These are phyloP conservation scores for Dryadomyces quercus-mongolicae DNA, from an alignment of 2,329 filamentous ascomycete genomes.

Conservation along the genomic window DNA sequence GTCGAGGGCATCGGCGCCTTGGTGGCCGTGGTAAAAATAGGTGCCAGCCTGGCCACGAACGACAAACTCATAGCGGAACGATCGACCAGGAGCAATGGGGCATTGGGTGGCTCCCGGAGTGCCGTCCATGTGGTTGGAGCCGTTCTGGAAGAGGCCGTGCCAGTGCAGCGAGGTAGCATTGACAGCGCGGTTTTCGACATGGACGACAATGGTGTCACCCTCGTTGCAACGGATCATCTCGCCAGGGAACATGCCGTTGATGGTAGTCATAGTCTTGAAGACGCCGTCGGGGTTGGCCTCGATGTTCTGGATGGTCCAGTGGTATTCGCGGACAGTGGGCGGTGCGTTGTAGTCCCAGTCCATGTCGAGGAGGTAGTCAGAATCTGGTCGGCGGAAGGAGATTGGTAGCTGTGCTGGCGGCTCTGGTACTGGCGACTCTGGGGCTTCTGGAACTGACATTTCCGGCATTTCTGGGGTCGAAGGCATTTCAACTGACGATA, in stretches of 20 bases:
- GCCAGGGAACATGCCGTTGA: constrained; percentile 65
- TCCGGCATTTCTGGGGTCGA: too few relatives aligned
- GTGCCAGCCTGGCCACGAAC: constrained; percentile 20
- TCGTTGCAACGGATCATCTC: constrained; percentile 63
- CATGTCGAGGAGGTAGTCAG: constrained; percentile 44
- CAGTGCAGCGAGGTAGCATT: constrained; percentile 56
- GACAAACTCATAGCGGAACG: constrained; percentile 38
- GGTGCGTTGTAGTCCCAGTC: constrained; percentile 41
- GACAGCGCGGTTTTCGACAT: constrained; percentile 48
- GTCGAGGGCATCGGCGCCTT: constrained; percentile 56
- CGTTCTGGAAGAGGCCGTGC: constrained; percentile 65
- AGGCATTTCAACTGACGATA: too few relatives aligned
- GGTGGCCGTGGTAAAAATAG: constrained; percentile 67
- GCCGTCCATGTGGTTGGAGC: constrained; percentile 60
- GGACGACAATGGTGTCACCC: constrained; percentile 58
- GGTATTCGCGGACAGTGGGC: constrained; percentile 40
- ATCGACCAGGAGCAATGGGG: constrained; percentile 42
- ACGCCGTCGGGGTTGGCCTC: constrained; percentile 58
- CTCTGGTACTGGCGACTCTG: constrained; percentile 35
- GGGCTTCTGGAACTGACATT: neutral
- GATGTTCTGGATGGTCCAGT: constrained; percentile 48
- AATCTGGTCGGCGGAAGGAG: constrained; percentile 16
- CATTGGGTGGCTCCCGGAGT: constrained; percentile 49
- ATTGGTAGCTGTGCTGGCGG: constrained; percentile 33
- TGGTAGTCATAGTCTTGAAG: constrained; percentile 50